These are phyloP conservation scores for Geotrichum aggregatum DNA, from an alignment of 1,139 yeast genomes.

Conservation along the genomic window DNA sequence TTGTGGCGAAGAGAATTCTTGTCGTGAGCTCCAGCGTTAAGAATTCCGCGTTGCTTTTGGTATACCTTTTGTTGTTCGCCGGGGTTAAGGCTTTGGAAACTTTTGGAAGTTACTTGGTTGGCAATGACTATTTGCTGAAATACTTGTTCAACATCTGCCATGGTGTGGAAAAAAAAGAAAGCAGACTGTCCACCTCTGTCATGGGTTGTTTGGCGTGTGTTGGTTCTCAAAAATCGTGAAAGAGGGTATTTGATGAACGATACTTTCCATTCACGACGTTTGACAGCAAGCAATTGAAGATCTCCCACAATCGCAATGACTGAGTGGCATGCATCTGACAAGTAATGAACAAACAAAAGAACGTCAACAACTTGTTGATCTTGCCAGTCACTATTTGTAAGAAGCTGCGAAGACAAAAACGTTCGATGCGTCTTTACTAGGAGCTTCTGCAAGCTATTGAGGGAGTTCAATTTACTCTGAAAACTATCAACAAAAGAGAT, in stretches of 20 bases:
- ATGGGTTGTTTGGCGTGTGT: conserved; percentile 43
- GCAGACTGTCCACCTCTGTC: conserved; percentile 49
- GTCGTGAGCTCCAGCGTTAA: background rate
- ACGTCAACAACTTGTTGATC: conserved; percentile 12
- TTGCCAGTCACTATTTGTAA: conserved; percentile 11
- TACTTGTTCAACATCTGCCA: conserved; percentile 47
- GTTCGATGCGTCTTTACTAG: conserved; percentile 9
- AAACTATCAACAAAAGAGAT: conserved; percentile 8
- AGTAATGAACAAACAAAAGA: conserved; percentile 22
- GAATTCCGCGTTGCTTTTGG: conserved; percentile 4
- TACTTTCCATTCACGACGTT: conserved; percentile 35
- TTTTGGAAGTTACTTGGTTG: conserved; percentile 26
- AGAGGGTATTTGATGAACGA: conserved; percentile 43
- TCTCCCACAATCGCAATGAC: conserved; percentile 18
- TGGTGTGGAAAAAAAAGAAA: conserved; percentile 43
- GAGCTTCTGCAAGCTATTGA: conserved; percentile 1
- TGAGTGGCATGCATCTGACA: conserved; percentile 22
- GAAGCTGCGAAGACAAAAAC: conserved; percentile 11
- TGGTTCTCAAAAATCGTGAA: conserved; percentile 41
- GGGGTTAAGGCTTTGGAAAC: conserved; percentile 3
- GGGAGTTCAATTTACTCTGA: background rate
- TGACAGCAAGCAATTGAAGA: conserved; percentile 22
- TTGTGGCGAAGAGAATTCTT: conserved; percentile 27
- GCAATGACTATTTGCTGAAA: conserved; percentile 45
- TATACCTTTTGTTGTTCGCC: conserved; percentile 3